Evolutionary conservation across 1,139 yeast species (phyloP), one percentile per base, ranked within the genome.

Genomic region (Debaryomyces nepalensis): DNA sequence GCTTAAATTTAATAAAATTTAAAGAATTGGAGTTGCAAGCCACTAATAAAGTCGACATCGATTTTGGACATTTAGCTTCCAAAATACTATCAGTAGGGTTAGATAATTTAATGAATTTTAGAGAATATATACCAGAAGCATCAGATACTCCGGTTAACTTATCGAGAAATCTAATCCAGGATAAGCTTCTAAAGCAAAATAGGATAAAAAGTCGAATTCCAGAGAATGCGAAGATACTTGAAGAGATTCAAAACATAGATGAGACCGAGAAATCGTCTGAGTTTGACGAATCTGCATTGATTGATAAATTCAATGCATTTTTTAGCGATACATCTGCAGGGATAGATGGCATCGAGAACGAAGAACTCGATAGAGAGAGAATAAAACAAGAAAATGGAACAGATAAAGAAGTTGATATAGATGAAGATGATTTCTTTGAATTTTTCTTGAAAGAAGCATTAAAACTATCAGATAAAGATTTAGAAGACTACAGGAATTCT

Each of bases 391-490:
- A 41, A 3, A 46, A 44, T 5, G 54, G 46, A 19, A 9, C 15
- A 3, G 10, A 19, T 5, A 14, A 33, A 10, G 32, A 33, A 10
- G 60, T 69, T 4, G 73, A 63, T 37, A 74, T 81, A 10, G 79
- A 75, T 51, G 84, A 79, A 45, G 88, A 83, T 53, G 87, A 81
- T 53, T 80, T 82, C 57, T 73, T 81, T 54, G 86, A 81, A 55
- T 80, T 68, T 55, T 77, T 81, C 54, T 61, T 79, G 24, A 70
- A 70, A 41, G 76, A 78, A 29, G 87, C 81, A 0, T 55, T 82
- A 30, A 68, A 75, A 31, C 45, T 75, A 44, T 52, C 61, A 1
- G 72, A 69, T 24, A 68, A 67, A 21, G 71, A 77, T 36, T 49
- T 75, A 20, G 72, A 63, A 33, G 42, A 50, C 58, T 33, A 29